A percentile compares a stretch with the other conserved stretches of the same genome.
phyloP scores from a whole-genome alignment of 352 stramenopile species.

The Proteromonas lacertae region DNA sequence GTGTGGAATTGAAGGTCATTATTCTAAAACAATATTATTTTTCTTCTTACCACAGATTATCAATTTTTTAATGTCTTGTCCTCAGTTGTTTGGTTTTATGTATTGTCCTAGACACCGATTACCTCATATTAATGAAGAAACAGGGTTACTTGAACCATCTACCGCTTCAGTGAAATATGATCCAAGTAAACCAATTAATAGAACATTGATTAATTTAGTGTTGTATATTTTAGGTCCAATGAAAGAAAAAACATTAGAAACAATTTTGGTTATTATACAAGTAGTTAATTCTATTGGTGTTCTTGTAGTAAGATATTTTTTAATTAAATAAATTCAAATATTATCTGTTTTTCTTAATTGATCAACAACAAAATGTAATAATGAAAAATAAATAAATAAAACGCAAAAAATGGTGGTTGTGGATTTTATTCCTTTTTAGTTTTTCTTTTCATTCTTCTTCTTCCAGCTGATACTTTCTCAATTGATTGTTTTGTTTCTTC shows the following conservation, averaged over 20 bases:
- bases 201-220: constrained; percentile 34
- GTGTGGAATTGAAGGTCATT: constrained; percentile 75
- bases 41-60: constrained; percentile 91
- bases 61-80: constrained; percentile 90
- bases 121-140: constrained; percentile 33
- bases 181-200: constrained; percentile 19
- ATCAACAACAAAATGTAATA: no score
- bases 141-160: constrained; percentile 27
- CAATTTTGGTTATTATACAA: constrained; percentile 13
- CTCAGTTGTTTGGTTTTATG: constrained; percentile 85
- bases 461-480: neutral
- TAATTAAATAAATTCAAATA: constrained; percentile 11
- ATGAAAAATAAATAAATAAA: no score
- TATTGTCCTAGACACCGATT: constrained; percentile 83
- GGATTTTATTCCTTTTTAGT: no score
- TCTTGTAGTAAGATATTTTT: constrained; percentile 5
- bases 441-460: neutral
- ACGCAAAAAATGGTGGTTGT: no score
- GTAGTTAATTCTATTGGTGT: constrained; percentile 2
- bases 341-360: no score
- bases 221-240: constrained; percentile 21
- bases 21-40: constrained; percentile 83
- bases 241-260: constrained; percentile 12
- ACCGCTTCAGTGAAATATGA: constrained; percentile 10
- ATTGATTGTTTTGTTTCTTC: neutral